A percentile compares a stretch with the other conserved stretches of the same genome.
These are phyloP conservation scores for Beta vulgaris DNA, from an alignment of 148 eudicot species.

Conservation along the genomic window DNA sequence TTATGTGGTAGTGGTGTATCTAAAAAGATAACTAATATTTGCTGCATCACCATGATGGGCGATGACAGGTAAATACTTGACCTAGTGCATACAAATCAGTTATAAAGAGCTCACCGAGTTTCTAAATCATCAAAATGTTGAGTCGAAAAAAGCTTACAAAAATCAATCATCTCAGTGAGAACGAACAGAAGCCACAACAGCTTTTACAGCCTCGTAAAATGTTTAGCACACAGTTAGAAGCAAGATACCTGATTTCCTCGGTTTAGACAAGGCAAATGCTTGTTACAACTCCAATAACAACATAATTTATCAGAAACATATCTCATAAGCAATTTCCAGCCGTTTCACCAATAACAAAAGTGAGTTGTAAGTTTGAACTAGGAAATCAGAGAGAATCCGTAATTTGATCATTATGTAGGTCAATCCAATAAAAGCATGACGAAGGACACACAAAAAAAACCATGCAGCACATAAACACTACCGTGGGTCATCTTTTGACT, in stretches of 20 bases:
- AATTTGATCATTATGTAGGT: too few species aligned
- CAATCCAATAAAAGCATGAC: not conserved
- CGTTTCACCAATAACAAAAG: not conserved
- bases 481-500: too few species aligned
- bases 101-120: not conserved
- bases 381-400: too few species aligned
- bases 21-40: not conserved
- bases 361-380: not conserved
- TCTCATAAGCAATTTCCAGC: not conserved
- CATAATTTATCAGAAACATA: slow-evolving; percentile 12
- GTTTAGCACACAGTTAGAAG: not conserved
- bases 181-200: slow-evolving; percentile 1
- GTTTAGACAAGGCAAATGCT: slow-evolving; percentile 2
- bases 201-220: not conserved
- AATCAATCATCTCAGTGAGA: not conserved
- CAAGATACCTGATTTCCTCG: slow-evolving; percentile 13
- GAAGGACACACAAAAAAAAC: not conserved
- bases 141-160: not conserved
- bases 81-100: too few species aligned
- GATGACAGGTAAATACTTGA: not conserved
- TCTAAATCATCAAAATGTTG: not conserved
- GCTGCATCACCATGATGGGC: not conserved
- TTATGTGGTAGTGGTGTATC: not conserved
- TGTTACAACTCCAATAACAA: slow-evolving; percentile 7
- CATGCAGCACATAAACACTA: too few species aligned